Conservation (phyloP, 139 green algal species). For the Chlamydomonas urium region DNA sequence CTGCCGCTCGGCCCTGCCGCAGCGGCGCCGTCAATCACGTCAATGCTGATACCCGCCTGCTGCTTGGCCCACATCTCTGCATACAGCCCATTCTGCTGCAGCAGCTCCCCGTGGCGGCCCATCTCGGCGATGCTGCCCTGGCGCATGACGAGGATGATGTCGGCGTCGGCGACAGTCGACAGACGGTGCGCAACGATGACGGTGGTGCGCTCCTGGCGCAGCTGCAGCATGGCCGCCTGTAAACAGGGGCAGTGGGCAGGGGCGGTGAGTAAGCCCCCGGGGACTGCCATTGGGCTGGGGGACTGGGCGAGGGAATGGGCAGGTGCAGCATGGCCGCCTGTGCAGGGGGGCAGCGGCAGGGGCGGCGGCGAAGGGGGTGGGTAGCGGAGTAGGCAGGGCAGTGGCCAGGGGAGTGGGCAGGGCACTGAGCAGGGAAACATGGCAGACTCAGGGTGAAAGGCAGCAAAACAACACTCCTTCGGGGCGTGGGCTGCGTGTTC, state of each 20-base stretch:
- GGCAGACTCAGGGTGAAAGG: too few relatives aligned
- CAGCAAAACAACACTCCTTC: background rate
- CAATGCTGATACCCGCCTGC: background rate
- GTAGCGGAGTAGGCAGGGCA: too few relatives aligned
- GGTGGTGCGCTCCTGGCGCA: conserved; percentile 63
- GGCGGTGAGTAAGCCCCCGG: too few relatives aligned
- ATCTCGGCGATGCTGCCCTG: conserved; percentile 35
- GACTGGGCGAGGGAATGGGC: too few relatives aligned
- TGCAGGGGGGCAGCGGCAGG: conserved; percentile 60
- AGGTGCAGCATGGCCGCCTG: background rate
- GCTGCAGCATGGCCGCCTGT: conserved; percentile 35
- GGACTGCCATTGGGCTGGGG: too few relatives aligned
- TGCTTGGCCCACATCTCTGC: conserved; percentile 59
- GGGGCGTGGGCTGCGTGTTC: too few relatives aligned
- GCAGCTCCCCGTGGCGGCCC: conserved; percentile 65
- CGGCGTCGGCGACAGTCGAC: conserved; percentile 70
- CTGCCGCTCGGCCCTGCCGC: too few relatives aligned
- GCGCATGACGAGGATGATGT: conserved; percentile 73
- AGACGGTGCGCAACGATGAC: conserved; percentile 85
- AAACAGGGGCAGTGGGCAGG: too few relatives aligned
- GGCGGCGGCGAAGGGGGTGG: conserved; percentile 63
- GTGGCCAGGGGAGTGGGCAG: too few relatives aligned
- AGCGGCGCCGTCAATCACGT: too few relatives aligned
- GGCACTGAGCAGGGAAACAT: too few relatives aligned
- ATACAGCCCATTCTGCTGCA: conserved; percentile 58